Evolutionary conservation across 2,329 filamentous ascomycete genomes (phyloP), one percentile per base, ranked within the genome.

Genomic region (Lithohypha guttulata): DNA sequence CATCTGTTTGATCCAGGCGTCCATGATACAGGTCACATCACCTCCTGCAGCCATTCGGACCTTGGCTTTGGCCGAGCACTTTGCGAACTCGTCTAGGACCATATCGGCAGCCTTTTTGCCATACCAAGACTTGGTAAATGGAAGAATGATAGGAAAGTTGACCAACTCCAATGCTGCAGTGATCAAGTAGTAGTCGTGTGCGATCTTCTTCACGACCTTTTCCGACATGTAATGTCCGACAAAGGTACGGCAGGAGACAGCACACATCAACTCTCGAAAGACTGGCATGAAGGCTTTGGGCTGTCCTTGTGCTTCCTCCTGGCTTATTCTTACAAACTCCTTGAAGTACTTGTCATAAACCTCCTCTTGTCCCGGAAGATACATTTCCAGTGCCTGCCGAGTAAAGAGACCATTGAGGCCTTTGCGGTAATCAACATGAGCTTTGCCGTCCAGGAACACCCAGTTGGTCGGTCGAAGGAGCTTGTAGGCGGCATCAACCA

Each of bases 61-160:
- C 70, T 91, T 94, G 64, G 83, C 82, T 71, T 95, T 94, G 46
- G 85, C 84, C 32, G 89, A 83, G 57, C 89, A 95, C 64, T 85
- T 87, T 58, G 81, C 67, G 57, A 96, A 96, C 59, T 94, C 87
- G 34, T 72, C 73, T 49, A 96, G 70, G 22, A 94, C 85, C 79
- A 93, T 85, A 55, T 94, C 84, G 42, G 89, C 79, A 20, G 86
- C 85, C 68, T 87, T 93, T 73, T 95, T 94, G 53, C 89, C 91
- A 57, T 93, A 93, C 86, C 86, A 96, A 4, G 86, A 86, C 69
- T 86, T 89, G 58, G 87, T 95, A 70, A 76, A 96, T 26, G 89
- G 89, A 27, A 96, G 64, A 58, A 96, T 95, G 64, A 96, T 82
- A 43, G 91, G 89, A 69, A 96, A 94, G 70, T 96, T 96, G 70